A percentile compares a stretch with the other conserved stretches of the same genome.
Evolutionary conservation across 306 rosid genomes (phyloP).

Genomic region (Vigna hirtella): DNA sequence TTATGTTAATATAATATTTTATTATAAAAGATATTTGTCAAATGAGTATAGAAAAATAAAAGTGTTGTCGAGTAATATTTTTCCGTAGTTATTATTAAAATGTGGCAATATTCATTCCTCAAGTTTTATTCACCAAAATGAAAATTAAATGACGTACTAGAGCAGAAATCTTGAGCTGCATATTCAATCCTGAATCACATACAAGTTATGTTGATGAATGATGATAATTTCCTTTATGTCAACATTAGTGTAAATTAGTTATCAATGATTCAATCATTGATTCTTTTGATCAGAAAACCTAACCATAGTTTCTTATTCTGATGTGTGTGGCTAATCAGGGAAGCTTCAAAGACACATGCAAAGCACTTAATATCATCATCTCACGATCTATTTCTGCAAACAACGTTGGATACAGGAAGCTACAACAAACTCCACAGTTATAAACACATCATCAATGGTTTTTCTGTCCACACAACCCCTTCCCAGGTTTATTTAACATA

Average conservation of each 20-base stretch:
- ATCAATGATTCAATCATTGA: not conserved
- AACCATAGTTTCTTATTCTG: not conserved
- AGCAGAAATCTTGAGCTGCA: not conserved
- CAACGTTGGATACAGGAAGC: slow-evolving; percentile 62
- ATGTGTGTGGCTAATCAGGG: slow-evolving; percentile 48
- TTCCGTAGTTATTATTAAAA: not conserved
- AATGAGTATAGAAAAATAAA: no score
- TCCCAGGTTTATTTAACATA: slow-evolving; percentile 57
- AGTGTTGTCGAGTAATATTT: no score
- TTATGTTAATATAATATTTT: no score
- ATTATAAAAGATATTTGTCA: no score
- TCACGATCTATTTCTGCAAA: slow-evolving; percentile 69
- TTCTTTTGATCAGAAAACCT: not conserved
- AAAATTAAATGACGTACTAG: not conserved
- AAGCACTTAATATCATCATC: slow-evolving; percentile 57
- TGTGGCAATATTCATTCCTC: not conserved
- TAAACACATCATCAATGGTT: slow-evolving; percentile 76
- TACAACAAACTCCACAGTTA: slow-evolving; percentile 79
- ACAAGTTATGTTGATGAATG: not conserved
- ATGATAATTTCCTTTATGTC: no score
- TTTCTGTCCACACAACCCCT: slow-evolving; percentile 77
- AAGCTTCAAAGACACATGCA: slow-evolving; percentile 54
- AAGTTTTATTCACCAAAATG: not conserved
- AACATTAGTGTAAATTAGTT: no score
- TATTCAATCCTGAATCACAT: not conserved